A percentile compares a stretch with the other conserved stretches of the same genome.
These are phyloP conservation scores for Boletus patriciae DNA, from an alignment of 768 basidiomycete genomes.

Conservation along the genomic window DNA sequence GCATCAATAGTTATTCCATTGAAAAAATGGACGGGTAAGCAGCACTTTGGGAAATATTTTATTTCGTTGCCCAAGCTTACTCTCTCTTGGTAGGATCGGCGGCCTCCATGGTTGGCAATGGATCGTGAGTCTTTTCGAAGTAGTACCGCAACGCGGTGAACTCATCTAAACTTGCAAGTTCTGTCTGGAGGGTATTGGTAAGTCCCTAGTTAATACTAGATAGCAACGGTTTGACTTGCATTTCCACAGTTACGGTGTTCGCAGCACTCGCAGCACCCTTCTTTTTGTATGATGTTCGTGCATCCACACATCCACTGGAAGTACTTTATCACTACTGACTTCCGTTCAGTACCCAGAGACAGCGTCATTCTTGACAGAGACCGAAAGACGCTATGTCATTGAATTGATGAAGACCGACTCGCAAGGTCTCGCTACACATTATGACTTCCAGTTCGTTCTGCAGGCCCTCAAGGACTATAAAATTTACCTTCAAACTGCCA, in stretches of 20 bases:
- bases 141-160: background rate
- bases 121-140: slow-evolving; percentile 32
- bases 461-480: slow-evolving; percentile 50
- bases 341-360: slow-evolving; percentile 10
- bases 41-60: slow-evolving; percentile 5
- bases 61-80: background rate
- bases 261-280: slow-evolving; percentile 35
- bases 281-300: slow-evolving; percentile 51
- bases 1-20: slow-evolving; percentile 34
- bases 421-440: slow-evolving; percentile 45
- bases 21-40: slow-evolving; percentile 36
- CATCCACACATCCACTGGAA: background rate
- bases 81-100: slow-evolving; percentile 18
- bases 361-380: slow-evolving; percentile 29
- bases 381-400: slow-evolving; percentile 41
- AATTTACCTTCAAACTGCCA: slow-evolving; percentile 30
- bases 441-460: slow-evolving; percentile 44
- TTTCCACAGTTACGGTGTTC: slow-evolving; percentile 9
- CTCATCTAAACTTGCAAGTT: slow-evolving; percentile 25
- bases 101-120: slow-evolving; percentile 40
- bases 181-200: slow-evolving; percentile 30
- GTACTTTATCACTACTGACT: background rate
- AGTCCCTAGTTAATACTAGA: background rate
- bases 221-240: background rate
- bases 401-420: slow-evolving; percentile 44